phyloP scores from a whole-genome alignment of 2,329 filamentous ascomycete species.

The Penicillium sp. region DNA sequence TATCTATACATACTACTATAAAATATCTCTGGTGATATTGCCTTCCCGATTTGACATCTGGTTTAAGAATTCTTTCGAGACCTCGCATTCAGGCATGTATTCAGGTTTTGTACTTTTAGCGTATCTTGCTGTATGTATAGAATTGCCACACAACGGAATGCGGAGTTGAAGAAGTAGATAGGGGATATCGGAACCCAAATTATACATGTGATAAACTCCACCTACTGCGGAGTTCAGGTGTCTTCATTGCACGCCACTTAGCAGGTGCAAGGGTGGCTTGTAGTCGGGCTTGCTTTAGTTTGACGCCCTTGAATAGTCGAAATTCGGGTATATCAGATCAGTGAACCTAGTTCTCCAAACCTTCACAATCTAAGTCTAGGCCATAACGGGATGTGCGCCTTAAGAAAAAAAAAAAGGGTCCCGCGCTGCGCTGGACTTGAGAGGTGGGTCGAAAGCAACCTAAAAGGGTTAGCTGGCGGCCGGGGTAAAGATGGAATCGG shows the following conservation, averaged over 20 bases:
- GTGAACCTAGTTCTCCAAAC: neutral
- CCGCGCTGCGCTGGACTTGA: neutral
- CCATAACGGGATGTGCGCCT: neutral
- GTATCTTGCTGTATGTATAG: neutral
- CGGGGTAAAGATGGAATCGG: constrained; percentile 4
- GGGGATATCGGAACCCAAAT: neutral
- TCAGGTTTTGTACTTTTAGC: neutral
- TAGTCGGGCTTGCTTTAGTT: neutral
- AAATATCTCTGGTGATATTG: neutral
- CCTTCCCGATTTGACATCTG: neutral
- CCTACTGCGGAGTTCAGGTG: neutral
- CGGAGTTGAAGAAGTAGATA: neutral
- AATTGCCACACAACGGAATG: neutral
- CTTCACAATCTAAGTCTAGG: neutral
- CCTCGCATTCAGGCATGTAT: neutral
- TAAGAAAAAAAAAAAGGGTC: neutral
- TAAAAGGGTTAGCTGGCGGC: constrained; percentile 2
- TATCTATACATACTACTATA: neutral
- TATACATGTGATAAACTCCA: neutral
- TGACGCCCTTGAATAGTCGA: neutral
- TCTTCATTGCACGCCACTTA: neutral
- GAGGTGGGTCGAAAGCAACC: neutral
- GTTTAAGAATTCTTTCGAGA: neutral
- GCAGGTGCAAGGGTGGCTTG: neutral
- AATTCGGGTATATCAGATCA: neutral